A percentile compares a stretch with the other conserved stretches of the same genome.
Evolutionary conservation across 768 basidiomycete genomes (phyloP).

Genomic region (Amanita exitialis): DNA sequence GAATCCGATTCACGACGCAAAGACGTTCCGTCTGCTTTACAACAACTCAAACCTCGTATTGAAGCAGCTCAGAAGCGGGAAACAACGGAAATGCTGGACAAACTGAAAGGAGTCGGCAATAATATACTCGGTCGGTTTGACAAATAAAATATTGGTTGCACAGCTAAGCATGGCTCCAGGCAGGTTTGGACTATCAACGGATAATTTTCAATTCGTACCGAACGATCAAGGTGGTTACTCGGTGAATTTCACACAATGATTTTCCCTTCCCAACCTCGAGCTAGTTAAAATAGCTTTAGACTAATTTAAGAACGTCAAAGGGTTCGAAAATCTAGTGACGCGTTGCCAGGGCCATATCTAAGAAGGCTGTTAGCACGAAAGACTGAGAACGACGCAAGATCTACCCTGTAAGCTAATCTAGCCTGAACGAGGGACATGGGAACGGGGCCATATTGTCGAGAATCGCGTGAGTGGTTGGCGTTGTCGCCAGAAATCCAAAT

Average conservation of each 20-base stretch:
- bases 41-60: conserved; percentile 52
- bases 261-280: background rate
- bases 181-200: conserved; percentile 88
- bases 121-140: conserved; percentile 64
- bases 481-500: conserved; percentile 94
- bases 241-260: conserved; percentile 59
- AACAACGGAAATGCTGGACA: conserved; percentile 85
- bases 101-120: conserved; percentile 90
- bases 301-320: conserved; percentile 28
- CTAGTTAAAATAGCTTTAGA: background rate
- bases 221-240: conserved; percentile 95
- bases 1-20: conserved; percentile 37
- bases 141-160: background rate
- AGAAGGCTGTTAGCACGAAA: conserved; percentile 2
- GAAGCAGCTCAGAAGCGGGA: conserved; percentile 77
- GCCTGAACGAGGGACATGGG: conserved; percentile 71
- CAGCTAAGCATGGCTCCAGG: conserved; percentile 31
- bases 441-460: conserved; percentile 88
- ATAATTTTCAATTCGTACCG: conserved; percentile 95
- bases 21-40: conserved; percentile 40
- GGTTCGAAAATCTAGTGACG: conserved; percentile 31
- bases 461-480: conserved; percentile 72
- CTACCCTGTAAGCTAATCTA: conserved; percentile 54
- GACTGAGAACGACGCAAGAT: conserved; percentile 10
- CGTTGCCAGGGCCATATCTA: conserved; percentile 35